A percentile compares a stretch with the other conserved stretches of the same genome.
phyloP scores from a whole-genome alignment of 169 alveolate genomes.

The Cystoisospora suis region DNA sequence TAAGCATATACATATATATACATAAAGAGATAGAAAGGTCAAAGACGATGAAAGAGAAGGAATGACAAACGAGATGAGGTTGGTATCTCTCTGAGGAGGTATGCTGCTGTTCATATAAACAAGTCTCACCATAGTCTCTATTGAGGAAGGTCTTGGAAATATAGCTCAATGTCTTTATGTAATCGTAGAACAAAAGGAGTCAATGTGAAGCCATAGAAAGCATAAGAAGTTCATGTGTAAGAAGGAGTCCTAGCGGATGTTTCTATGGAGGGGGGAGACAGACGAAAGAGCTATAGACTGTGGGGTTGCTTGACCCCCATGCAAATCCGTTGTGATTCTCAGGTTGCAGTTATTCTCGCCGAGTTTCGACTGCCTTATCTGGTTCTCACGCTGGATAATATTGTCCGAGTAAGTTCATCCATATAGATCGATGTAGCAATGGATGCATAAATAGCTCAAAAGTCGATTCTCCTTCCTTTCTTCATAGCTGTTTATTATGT shows the following conservation, averaged over 20 bases:
- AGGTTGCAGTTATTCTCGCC: slow-evolving; percentile 11
- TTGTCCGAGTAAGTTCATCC: not conserved
- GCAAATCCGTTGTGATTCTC: not conserved
- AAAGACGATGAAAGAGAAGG: not conserved
- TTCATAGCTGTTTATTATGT: too few species aligned
- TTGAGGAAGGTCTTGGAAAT: not conserved
- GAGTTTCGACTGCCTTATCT: not conserved
- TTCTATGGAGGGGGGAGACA: not conserved
- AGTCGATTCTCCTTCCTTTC: too few species aligned
- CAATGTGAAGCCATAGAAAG: not conserved
- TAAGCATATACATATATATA: not conserved
- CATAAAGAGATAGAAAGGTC: not conserved
- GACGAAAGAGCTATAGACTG: not conserved
- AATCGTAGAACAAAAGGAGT: not conserved
- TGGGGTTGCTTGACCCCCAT: not conserved
- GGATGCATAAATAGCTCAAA: too few species aligned
- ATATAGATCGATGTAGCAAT: too few species aligned
- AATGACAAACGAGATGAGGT: not conserved
- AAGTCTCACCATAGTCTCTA: not conserved
- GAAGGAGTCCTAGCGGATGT: not conserved
- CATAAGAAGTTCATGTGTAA: not conserved
- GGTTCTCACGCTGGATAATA: not conserved
- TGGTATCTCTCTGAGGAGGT: not conserved
- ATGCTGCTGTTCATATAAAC: not conserved
- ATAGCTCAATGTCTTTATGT: not conserved